Conservation (phyloP, 2,329 filamentous ascomycete species). For the Fusarium devonianum region DNA sequence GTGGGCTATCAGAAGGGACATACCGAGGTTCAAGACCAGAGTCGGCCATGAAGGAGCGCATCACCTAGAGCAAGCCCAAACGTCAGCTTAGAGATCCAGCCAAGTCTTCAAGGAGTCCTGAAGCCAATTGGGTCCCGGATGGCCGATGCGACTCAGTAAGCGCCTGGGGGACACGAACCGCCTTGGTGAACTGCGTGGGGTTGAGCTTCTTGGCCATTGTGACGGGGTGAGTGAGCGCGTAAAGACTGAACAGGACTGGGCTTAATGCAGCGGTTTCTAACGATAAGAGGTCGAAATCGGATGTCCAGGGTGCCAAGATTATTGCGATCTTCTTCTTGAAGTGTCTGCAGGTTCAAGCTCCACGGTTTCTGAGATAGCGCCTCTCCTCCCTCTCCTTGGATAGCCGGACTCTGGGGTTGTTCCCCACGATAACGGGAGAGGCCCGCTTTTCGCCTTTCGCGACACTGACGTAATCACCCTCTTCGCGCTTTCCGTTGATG, state of each 20-base stretch:
- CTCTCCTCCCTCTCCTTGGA: too few relatives aligned
- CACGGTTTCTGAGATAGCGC: background rate
- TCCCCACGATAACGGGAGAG: background rate
- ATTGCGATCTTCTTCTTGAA: background rate
- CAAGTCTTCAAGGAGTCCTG: rapidly evolving
- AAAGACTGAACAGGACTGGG: too few relatives aligned
- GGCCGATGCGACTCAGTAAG: background rate
- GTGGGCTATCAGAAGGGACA: background rate
- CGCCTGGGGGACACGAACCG: conserved; percentile 38
- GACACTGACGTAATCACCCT: conserved; percentile 26
- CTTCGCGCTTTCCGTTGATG: too few relatives aligned
- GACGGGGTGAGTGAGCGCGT: background rate
- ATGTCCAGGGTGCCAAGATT: too few relatives aligned
- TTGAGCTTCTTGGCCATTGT: conserved; percentile 47
- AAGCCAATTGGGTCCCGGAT: background rate
- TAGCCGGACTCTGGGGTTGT: conserved; percentile 5
- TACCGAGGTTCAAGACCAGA: conserved; percentile 91
- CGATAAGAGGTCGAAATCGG: too few relatives aligned
- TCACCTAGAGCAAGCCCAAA: conserved; percentile 63
- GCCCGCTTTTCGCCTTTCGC: background rate
- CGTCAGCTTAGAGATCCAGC: background rate
- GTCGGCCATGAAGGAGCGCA: conserved; percentile 83
- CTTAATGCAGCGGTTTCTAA: background rate
- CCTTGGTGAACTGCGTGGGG: conserved; percentile 47
- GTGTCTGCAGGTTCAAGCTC: background rate